Evolutionary conservation across 352 stramenopile genomes (phyloP), one percentile per base, ranked within the genome.

Genomic region (Globisporangium perplexum): DNA sequence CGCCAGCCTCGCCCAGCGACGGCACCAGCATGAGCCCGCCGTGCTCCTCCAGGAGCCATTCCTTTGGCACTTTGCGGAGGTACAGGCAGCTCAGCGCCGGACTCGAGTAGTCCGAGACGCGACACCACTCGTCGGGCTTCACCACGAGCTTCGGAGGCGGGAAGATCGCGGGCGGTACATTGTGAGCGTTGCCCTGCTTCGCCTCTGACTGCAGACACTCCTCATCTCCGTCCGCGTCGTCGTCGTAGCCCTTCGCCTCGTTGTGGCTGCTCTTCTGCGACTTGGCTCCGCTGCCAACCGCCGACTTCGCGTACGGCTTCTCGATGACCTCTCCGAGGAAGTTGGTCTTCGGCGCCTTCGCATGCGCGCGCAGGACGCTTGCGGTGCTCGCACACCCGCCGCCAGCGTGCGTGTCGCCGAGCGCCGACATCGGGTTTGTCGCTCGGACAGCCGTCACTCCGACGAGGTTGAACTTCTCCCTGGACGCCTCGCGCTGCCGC

Each of bases 61-160:
- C 78, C 31, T 83, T 80, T 0, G 69, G 69, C 0, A 95, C 50
- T 45, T 86, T 87, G 17, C 66, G 71, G 11, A 94, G 59, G 61
- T 82, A 81, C 60, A 92, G 41, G 35, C 74, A 89, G 10, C 74
- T 68, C 11, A 79, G 59, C 7, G 72, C 63, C 26, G 74, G 69
- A 45, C 65, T 84, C 4, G 66, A 54, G 50, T 90, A 90, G 22
- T 77, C 72, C 0, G 75, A 86, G 23, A 90, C 33, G 7, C 73
- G 71, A 57, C 75, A 88, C 81, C 75, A 90, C 52, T 93, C 81
- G 17, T 83, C 77, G 7, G 79, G 74, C n/a, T 87, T 77, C 1
- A 92, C 74, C 5, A 89, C 71, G 18, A 93, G 60, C 36, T 86
- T 85, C 0, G 78, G 72, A 3, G 71, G 39, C 1, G 83, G 79